phyloP scores from a whole-genome alignment of 129 eudicot genomes.

The Helichrysum umbraculigerum region DNA sequence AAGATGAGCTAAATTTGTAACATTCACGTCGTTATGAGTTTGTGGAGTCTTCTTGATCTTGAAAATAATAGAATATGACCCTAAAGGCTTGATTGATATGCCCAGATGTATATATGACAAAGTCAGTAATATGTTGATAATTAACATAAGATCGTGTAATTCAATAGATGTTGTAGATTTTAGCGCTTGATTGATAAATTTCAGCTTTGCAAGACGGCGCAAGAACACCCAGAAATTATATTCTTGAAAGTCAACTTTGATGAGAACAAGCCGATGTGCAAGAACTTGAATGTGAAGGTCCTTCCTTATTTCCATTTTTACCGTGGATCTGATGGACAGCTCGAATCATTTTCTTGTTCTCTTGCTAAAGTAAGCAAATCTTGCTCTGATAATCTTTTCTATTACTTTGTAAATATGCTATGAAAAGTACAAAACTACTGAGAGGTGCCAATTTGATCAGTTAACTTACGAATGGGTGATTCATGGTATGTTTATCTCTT shows the following conservation, averaged over 20 bases:
- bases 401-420: not conserved
- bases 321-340: constrained; percentile 94
- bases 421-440: not conserved
- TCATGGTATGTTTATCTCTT: not conserved
- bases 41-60: not conserved
- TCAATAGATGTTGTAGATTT: constrained; percentile 1
- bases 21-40: not conserved
- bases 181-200: not conserved
- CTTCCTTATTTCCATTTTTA: constrained; percentile 95
- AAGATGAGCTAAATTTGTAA: not conserved
- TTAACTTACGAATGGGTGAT: not conserved
- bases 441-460: not conserved
- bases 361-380: constrained; percentile 75
- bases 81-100: not conserved
- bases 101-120: not conserved
- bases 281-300: constrained; percentile 88
- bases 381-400: not conserved
- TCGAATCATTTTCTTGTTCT: constrained; percentile 90
- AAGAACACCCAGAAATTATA: constrained; percentile 84
- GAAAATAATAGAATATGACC: not conserved
- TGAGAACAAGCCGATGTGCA: constrained; percentile 95
- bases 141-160: constrained; percentile 9
- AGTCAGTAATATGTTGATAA: not conserved
- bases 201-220: constrained; percentile 89
- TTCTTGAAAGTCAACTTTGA: constrained; percentile 94